Conservation (phyloP, 164 flowering plant genomes). For the Pachysandra terminalis region DNA sequence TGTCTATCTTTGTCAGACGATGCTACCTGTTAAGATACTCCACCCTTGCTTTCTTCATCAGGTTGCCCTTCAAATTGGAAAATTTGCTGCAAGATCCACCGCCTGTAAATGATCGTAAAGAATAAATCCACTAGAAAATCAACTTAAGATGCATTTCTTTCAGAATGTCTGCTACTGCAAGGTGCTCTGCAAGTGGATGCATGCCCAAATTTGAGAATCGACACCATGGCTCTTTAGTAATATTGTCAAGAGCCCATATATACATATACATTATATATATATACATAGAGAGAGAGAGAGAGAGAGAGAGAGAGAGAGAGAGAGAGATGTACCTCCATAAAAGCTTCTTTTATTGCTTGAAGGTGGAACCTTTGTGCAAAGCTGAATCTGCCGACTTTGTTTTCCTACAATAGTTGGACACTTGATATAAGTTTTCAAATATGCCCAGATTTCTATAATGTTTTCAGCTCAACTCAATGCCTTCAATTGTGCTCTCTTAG, state of each 20-base stretch:
- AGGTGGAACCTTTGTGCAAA: constrained; percentile 78
- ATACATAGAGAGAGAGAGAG: too few species aligned
- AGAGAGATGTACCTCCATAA: constrained; percentile 46
- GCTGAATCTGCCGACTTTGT: constrained; percentile 72
- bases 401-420: constrained; percentile 37
- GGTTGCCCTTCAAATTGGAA: constrained; percentile 54
- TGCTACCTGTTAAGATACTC: constrained; percentile 69
- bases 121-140: constrained; percentile 10
- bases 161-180: neutral
- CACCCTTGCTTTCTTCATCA: constrained; percentile 85
- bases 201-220: neutral
- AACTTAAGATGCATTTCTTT: neutral
- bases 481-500: too few species aligned
- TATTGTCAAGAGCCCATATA: neutral
- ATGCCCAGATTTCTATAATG: neutral
- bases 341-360: constrained; percentile 62
- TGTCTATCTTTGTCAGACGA: neutral
- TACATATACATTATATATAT: too few species aligned
- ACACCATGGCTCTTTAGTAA: neutral
- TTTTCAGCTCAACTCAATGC: neutral
- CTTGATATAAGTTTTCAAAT: neutral
- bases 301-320: neutral
- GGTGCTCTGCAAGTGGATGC: constrained; percentile 7
- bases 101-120: constrained; percentile 30
- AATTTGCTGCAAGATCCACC: constrained; percentile 39